Evolutionary conservation across 176 grass and related monocot species (phyloP).

Genomic region (Bonia amplexicaulis): DNA sequence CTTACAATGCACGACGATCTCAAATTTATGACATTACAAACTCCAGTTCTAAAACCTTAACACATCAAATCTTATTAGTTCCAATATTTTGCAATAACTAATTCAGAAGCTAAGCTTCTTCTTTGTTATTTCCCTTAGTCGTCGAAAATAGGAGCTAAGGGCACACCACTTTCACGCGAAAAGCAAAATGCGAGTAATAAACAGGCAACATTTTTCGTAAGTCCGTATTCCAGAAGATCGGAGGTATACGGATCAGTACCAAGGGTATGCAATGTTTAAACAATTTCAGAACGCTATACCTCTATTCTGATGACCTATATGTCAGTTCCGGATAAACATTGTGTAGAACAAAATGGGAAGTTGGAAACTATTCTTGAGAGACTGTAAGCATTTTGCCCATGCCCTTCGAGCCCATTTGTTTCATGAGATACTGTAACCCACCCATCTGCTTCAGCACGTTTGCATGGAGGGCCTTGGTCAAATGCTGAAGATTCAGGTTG

Average conservation of each 20-base stretch:
- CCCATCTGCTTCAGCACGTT: slow-evolving; percentile 77
- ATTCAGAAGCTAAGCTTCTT: not conserved
- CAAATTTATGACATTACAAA: not conserved
- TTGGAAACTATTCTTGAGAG: not conserved
- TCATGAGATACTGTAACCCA: slow-evolving; percentile 58
- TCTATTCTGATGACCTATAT: not conserved
- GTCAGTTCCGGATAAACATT: not conserved
- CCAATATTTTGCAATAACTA: not conserved
- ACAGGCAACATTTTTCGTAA: not conserved
- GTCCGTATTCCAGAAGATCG: not conserved
- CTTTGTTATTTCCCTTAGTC: not conserved
- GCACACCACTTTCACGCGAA: not conserved
- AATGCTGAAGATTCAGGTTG: slow-evolving; percentile 44
- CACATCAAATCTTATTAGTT: not conserved
- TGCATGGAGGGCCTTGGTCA: slow-evolving; percentile 58
- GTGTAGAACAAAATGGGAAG: not conserved
- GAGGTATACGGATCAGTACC: not conserved
- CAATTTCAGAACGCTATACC: not conserved
- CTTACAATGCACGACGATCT: not conserved
- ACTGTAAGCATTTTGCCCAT: slow-evolving; percentile 51
- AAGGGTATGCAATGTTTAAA: not conserved
- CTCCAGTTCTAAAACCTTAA: not conserved
- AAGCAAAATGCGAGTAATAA: not conserved
- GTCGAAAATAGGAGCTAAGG: not conserved
- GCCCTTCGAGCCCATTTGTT: slow-evolving; percentile 60